Evolutionary conservation across 495 filamentous ascomycete genomes (phyloP).

Genomic region (Hypoxylon fuscum): DNA sequence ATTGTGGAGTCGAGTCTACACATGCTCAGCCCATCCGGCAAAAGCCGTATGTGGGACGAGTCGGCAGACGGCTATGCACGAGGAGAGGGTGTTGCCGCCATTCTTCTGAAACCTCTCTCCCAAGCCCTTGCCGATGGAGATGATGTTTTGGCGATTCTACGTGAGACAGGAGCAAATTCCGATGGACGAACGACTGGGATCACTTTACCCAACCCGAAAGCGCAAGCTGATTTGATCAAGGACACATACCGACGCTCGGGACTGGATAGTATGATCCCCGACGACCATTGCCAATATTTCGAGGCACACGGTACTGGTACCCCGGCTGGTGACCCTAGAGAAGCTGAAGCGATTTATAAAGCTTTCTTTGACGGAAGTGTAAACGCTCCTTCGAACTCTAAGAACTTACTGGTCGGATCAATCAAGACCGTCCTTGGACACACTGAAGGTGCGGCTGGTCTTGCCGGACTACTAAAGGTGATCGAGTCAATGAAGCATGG

Average conservation of each 20-base stretch:
- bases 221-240: constrained; percentile 60
- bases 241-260: constrained; percentile 55
- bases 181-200: constrained; percentile 61
- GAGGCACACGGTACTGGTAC: constrained; percentile 67
- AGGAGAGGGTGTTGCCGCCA: constrained; percentile 63
- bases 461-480: constrained; percentile 68
- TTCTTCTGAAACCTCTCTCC: constrained; percentile 64
- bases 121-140: constrained; percentile 57
- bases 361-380: constrained; percentile 50
- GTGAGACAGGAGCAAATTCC: constrained; percentile 60
- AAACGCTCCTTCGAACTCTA: neutral
- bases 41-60: constrained; percentile 64
- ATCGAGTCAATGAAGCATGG: constrained; percentile 62
- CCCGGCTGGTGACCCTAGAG: constrained; percentile 58
- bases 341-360: constrained; percentile 52
- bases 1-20: constrained; percentile 39
- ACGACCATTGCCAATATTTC: constrained; percentile 59
- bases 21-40: constrained; percentile 47
- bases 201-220: constrained; percentile 57
- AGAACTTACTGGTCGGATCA: constrained; percentile 53
- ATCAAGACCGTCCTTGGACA: constrained; percentile 69
- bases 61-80: constrained; percentile 67
- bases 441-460: constrained; percentile 58
- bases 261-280: constrained; percentile 47
- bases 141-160: constrained; percentile 64